Percentiles rank a stretch among this genome's conserved stretches.
phyloP scores from a whole-genome alignment of 371 early-diverging fungal species.

The Mucor ambiguus region DNA sequence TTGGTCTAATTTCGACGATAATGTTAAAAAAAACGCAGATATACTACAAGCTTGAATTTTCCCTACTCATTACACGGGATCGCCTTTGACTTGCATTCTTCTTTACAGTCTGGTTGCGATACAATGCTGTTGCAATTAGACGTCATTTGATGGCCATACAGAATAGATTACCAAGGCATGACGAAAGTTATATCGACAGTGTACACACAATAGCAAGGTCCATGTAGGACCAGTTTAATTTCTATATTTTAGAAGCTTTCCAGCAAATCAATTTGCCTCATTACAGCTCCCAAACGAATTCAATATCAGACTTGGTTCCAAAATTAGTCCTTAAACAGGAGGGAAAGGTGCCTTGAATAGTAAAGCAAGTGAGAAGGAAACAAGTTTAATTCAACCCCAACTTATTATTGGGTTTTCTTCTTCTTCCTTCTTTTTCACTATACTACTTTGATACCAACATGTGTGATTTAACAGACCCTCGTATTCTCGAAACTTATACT shows the following conservation, averaged over 20 bases:
- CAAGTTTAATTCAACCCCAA: slow-evolving; percentile 7
- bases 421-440: slow-evolving; percentile 4
- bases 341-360: slow-evolving; percentile 9
- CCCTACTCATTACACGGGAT: too few relatives aligned
- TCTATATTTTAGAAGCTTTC: neutral
- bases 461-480: slow-evolving; percentile 72
- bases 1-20: too few relatives aligned
- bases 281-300: neutral
- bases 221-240: neutral
- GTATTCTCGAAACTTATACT: slow-evolving; percentile 64
- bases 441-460: slow-evolving; percentile 24
- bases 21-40: too few relatives aligned
- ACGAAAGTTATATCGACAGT: neutral
- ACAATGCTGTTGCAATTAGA: too few relatives aligned
- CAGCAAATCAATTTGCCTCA: neutral
- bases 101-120: too few relatives aligned
- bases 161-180: neutral
- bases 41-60: too few relatives aligned
- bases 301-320: slow-evolving; percentile 4
- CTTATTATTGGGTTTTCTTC: slow-evolving; percentile 1
- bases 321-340: slow-evolving; percentile 10
- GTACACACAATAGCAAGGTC: neutral
- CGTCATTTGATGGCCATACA: too few relatives aligned
- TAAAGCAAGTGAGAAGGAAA: slow-evolving; percentile 2
- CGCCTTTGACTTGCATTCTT: neutral